Percentiles rank a stretch among this genome's conserved stretches.
Evolutionary conservation across 1,284 basidiomycete species (phyloP).

Genomic region (Trametes versicolor): DNA sequence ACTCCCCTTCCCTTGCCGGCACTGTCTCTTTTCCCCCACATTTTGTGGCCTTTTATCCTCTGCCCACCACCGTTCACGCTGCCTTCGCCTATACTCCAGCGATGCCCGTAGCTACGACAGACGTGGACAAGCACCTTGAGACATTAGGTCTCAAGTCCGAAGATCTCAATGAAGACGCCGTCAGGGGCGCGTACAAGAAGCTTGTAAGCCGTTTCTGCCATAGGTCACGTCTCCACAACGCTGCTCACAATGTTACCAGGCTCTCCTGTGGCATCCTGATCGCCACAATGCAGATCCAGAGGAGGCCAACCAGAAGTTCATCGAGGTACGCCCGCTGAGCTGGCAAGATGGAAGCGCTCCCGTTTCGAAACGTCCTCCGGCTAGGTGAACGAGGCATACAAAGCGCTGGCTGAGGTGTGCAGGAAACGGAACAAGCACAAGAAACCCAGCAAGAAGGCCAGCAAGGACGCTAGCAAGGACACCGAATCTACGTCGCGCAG

Average conservation of each 20-base stretch:
- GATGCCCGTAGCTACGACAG: slow-evolving; percentile 36
- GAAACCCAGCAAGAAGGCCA: slow-evolving; percentile 18
- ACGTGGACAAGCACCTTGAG: slow-evolving; percentile 41
- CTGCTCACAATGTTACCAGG: slow-evolving; percentile 52
- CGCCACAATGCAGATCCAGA: slow-evolving; percentile 70
- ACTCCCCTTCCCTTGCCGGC: slow-evolving; percentile 26
- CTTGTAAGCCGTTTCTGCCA: slow-evolving; percentile 57
- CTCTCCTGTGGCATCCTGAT: slow-evolving; percentile 93
- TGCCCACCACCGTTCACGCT: slow-evolving; percentile 15
- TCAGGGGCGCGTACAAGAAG: slow-evolving; percentile 89
- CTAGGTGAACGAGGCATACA: slow-evolving; percentile 45
- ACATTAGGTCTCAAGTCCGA: slow-evolving; percentile 41
- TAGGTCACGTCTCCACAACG: background rate
- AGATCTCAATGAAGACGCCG: slow-evolving; percentile 67
- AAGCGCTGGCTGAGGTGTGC: slow-evolving; percentile 34
- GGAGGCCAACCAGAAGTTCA: slow-evolving; percentile 76
- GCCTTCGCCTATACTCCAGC: slow-evolving; percentile 31
- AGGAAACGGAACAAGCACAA: slow-evolving; percentile 34
- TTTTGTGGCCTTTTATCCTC: slow-evolving; percentile 28
- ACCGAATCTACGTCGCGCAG: slow-evolving; percentile 21
- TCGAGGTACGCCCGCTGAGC: slow-evolving; percentile 59
- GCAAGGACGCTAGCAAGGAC: slow-evolving; percentile 23
- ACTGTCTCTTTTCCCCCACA: slow-evolving; percentile 15
- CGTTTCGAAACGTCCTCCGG: background rate
- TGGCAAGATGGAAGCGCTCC: slow-evolving; percentile 8